Evolutionary conservation across 441 rosid genomes (phyloP).

Genomic region (Lepidium campestre): DNA sequence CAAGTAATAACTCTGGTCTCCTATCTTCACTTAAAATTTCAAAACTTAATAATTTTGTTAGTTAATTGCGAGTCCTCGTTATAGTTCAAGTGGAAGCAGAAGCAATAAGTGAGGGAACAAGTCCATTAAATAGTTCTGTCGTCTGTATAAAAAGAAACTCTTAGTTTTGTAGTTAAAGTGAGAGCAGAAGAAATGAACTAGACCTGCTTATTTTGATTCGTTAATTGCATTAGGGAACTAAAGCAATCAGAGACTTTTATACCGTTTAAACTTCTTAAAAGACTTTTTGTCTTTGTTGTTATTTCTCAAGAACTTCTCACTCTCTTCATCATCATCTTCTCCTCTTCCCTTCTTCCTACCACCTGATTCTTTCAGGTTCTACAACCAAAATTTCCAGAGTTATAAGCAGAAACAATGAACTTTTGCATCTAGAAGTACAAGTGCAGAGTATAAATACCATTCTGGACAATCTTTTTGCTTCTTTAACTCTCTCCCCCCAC

Average conservation of each 20-base stretch:
- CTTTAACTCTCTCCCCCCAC: conserved; percentile 59
- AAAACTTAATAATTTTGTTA: too few relatives aligned
- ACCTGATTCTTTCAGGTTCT: conserved; percentile 62
- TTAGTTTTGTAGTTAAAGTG: too few relatives aligned
- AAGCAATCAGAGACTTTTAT: neutral
- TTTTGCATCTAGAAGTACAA: neutral
- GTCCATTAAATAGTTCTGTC: too few relatives aligned
- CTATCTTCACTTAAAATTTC: too few relatives aligned
- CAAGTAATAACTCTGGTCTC: too few relatives aligned
- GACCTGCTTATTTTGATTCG: neutral
- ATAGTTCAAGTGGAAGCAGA: too few relatives aligned
- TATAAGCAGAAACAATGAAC: neutral
- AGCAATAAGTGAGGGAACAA: too few relatives aligned
- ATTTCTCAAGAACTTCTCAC: conserved; percentile 46
- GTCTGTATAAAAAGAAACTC: too few relatives aligned
- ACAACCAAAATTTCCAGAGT: conserved; percentile 2
- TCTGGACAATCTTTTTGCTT: conserved; percentile 66
- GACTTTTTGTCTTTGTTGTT: conserved; percentile 33
- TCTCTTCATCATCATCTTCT: conserved; percentile 55
- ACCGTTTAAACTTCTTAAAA: conserved; percentile 41
- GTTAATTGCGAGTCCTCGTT: too few relatives aligned
- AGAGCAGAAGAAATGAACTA: neutral
- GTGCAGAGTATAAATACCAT: conserved; percentile 37
- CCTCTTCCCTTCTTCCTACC: conserved; percentile 43
- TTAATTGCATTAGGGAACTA: neutral